These are phyloP conservation scores for Sideroxylon spinosum DNA, from an alignment of 179 eudicot genomes.

Conservation along the genomic window DNA sequence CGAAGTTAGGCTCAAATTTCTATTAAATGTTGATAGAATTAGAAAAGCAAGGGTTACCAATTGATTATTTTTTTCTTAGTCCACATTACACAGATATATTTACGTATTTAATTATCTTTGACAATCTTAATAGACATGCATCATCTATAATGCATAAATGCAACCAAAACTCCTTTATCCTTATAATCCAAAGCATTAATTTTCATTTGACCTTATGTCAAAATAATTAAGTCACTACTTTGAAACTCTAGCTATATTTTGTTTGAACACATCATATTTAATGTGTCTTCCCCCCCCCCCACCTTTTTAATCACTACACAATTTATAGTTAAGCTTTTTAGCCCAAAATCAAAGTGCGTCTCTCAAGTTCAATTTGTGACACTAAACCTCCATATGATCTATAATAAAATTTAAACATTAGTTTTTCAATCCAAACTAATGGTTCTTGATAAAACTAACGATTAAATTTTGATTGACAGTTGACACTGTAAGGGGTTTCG, in stretches of 20 bases:
- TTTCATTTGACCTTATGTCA: neutral
- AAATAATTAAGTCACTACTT: neutral
- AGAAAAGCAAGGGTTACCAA: neutral
- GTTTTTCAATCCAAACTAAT: no score
- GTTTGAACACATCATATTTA: neutral
- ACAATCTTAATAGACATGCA: neutral
- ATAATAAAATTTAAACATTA: no score
- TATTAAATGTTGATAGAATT: neutral
- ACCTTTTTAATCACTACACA: neutral
- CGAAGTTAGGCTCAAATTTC: neutral
- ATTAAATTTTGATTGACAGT: no score
- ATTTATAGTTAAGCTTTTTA: no score
- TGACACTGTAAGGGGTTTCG: no score
- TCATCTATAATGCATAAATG: neutral
- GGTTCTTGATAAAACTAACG: no score
- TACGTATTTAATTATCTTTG: neutral
- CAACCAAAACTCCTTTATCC: neutral
- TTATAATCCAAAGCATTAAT: neutral
- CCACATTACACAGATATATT: neutral
- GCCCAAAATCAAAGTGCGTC: no score
- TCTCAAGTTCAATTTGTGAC: no score
- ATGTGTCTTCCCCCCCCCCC: neutral
- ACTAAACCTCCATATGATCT: no score
- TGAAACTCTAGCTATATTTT: neutral
- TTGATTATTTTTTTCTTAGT: neutral